Conservation (phyloP, 352 stramenopile genomes). For the Blastocystis sp. region DNA sequence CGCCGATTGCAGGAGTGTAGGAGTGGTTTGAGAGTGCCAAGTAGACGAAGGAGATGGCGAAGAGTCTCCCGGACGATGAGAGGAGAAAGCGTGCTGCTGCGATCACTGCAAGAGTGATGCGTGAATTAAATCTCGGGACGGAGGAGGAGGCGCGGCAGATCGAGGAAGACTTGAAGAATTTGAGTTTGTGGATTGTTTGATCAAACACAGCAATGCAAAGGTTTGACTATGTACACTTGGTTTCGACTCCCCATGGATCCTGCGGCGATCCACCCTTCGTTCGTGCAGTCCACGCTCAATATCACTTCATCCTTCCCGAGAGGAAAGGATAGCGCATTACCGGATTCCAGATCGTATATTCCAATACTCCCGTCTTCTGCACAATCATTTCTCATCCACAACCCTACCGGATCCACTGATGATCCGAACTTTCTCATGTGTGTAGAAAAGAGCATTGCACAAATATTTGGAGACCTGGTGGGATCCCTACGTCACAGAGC, state of each 20-base stretch:
- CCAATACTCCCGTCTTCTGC: background rate
- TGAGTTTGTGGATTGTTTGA: conserved; percentile 25
- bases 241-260: conserved; percentile 27
- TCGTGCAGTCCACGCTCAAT: background rate
- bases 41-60: conserved; percentile 21
- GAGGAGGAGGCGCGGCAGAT: conserved; percentile 12
- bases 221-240: background rate
- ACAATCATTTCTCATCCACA: background rate
- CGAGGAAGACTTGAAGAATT: conserved; percentile 15
- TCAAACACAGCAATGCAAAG: background rate
- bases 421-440: background rate
- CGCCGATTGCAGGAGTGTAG: background rate
- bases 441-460: background rate
- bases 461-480: background rate
- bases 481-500: background rate
- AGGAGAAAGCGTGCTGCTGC: conserved; percentile 11
- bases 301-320: background rate
- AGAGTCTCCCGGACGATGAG: conserved; percentile 3
- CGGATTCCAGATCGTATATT: background rate
- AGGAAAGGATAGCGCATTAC: background rate
- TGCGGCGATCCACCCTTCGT: background rate
- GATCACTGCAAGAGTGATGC: conserved; percentile 41
- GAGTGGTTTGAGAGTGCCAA: background rate
- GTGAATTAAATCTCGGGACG: background rate
- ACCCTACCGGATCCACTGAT: background rate